phyloP scores from a whole-genome alignment of 371 early-diverging fungal genomes.

The Mucor lusitanicus region DNA sequence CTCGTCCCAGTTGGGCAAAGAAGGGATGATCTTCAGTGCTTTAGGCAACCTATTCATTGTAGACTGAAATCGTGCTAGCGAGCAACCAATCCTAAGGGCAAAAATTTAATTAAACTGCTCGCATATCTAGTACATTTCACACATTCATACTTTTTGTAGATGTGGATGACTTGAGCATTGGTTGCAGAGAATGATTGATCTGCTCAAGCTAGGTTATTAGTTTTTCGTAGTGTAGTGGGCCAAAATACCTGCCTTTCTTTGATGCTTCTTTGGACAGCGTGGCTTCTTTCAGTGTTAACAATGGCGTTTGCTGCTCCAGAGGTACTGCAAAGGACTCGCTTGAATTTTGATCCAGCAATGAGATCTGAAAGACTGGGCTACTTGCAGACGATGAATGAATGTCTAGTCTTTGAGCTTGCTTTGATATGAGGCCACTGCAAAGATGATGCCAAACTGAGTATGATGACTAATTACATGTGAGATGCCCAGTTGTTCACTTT shows the following conservation, averaged over 20 bases:
- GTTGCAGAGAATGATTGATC: constrained; percentile 36
- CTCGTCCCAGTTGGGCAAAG: constrained; percentile 91
- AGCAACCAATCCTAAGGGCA: constrained; percentile 70
- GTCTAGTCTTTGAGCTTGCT: neutral
- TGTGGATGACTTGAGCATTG: constrained; percentile 88
- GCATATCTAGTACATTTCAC: neutral
- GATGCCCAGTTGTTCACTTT: neutral
- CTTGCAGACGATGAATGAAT: neutral
- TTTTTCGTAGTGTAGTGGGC: neutral
- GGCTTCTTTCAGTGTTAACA: neutral
- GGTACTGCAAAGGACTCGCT: neutral
- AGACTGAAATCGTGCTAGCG: constrained; percentile 87
- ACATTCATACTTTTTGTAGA: constrained; percentile 79
- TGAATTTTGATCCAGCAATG: neutral
- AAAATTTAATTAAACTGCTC: neutral
- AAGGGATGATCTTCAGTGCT: constrained; percentile 95
- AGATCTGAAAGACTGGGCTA: neutral
- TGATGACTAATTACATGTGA: neutral
- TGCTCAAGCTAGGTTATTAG: neutral
- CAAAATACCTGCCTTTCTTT: neutral
- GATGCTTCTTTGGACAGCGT: neutral
- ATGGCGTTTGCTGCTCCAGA: neutral
- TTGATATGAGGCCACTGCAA: neutral
- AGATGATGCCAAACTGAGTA: neutral
- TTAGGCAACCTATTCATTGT: constrained; percentile 78